phyloP scores from a whole-genome alignment of 2,329 filamentous ascomycete species.

The Alternaria sp. region DNA sequence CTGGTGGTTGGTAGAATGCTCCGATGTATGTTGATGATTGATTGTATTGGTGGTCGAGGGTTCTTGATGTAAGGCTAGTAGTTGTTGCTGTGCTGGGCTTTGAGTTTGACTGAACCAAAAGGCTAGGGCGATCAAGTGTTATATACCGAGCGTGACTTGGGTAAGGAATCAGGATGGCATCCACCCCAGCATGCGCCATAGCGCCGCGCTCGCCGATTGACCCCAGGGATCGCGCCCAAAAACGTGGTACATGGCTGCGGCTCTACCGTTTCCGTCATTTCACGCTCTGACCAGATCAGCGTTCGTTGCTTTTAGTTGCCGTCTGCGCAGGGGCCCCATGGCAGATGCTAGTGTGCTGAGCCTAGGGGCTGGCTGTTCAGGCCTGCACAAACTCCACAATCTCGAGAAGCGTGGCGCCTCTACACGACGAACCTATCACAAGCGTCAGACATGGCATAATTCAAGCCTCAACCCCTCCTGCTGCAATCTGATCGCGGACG shows the following conservation, averaged over 20 bases:
- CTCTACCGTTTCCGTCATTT: slow-evolving; percentile 28
- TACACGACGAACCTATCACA: slow-evolving; percentile 20
- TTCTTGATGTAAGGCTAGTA: neutral
- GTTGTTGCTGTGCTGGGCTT: slow-evolving; percentile 7
- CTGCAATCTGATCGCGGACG: slow-evolving; percentile 19
- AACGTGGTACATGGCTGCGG: slow-evolving; percentile 33
- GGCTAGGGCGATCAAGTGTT: slow-evolving; percentile 20
- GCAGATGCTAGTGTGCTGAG: slow-evolving; percentile 27
- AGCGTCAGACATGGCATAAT: slow-evolving; percentile 1
- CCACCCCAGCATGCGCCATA: slow-evolving; percentile 26
- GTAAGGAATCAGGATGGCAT: slow-evolving; percentile 19
- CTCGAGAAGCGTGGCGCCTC: slow-evolving; percentile 14
- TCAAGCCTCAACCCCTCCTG: slow-evolving; percentile 13
- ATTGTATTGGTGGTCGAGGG: neutral
- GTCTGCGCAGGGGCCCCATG: slow-evolving; percentile 29
- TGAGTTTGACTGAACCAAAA: slow-evolving; percentile 9
- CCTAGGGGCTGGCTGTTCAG: slow-evolving; percentile 26
- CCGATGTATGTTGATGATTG: neutral
- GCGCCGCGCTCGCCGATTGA: slow-evolving; percentile 29
- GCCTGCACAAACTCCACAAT: slow-evolving; percentile 18
- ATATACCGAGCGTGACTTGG: slow-evolving; percentile 14
- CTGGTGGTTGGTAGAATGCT: slow-evolving; percentile 1
- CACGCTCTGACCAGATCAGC: slow-evolving; percentile 27
- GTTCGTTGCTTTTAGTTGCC: slow-evolving; percentile 28
- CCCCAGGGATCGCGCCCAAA: slow-evolving; percentile 30